phyloP scores from a whole-genome alignment of 2,329 filamentous ascomycete species.

The Fusarium abutilonis region DNA sequence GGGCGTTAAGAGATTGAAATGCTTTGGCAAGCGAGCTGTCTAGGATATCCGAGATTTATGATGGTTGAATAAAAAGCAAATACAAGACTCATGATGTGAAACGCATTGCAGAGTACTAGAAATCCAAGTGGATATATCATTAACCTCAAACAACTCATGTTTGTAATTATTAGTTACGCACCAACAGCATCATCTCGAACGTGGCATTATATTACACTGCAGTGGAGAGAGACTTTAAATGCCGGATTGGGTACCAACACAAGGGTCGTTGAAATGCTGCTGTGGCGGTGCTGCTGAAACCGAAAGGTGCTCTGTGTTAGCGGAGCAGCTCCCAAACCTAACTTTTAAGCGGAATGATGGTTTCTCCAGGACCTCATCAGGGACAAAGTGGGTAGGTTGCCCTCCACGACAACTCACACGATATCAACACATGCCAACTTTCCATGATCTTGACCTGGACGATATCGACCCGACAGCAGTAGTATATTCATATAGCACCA shows the following conservation, averaged over 20 bases:
- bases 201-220: not conserved
- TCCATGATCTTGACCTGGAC: conserved; percentile 5
- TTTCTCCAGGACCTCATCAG: conserved; percentile 41
- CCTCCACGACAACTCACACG: conserved; percentile 38
- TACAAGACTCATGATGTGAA: too few species aligned
- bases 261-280: conserved; percentile 21
- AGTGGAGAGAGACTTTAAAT: not conserved
- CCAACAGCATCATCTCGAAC: conserved; percentile 1
- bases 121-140: conserved; percentile 16
- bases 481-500: not conserved
- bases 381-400: conserved; percentile 42
- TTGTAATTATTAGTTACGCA: too few species aligned
- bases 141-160: conserved; percentile 32
- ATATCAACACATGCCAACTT: conserved; percentile 29
- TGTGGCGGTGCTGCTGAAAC: conserved; percentile 32
- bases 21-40: conserved; percentile 49
- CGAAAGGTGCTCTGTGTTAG: conserved; percentile 6
- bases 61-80: not conserved
- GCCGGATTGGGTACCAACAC: conserved; percentile 14
- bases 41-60: conserved; percentile 23
- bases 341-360: conserved; percentile 35
- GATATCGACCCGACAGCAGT: conserved; percentile 11
- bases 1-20: conserved; percentile 85
- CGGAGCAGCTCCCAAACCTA: conserved; percentile 24
- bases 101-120: not conserved